These are phyloP conservation scores for Capsicum rhomboideum DNA, from an alignment of 257 asterid species.

Conservation along the genomic window DNA sequence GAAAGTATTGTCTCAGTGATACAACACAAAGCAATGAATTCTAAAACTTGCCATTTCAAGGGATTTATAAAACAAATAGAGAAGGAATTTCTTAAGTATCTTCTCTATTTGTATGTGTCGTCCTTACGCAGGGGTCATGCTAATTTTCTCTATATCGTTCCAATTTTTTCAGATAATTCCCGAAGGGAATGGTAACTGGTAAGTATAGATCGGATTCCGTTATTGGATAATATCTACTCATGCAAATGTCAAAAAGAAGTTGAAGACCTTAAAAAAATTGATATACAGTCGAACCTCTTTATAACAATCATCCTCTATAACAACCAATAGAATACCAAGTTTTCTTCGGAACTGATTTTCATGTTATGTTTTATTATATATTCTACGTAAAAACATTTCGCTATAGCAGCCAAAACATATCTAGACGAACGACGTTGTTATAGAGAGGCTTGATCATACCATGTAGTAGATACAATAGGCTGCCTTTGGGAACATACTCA, in stretches of 20 bases:
- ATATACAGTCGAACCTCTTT: background rate
- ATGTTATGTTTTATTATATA: background rate
- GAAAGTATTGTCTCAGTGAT: too few relatives aligned
- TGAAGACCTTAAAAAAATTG: background rate
- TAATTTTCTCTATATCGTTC: background rate
- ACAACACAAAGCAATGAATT: too few relatives aligned
- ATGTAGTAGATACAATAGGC: conserved; percentile 61
- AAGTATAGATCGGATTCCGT: background rate
- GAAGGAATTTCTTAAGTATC: too few relatives aligned
- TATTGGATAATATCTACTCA: background rate
- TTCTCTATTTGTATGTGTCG: background rate
- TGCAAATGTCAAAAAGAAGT: background rate
- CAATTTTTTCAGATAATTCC: background rate
- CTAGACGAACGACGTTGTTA: background rate
- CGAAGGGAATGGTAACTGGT: background rate
- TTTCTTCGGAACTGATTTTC: background rate
- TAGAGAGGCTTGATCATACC: conserved; percentile 30
- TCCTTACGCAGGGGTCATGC: background rate
- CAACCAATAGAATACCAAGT: background rate
- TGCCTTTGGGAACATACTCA: conserved; percentile 63
- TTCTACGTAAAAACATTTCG: background rate
- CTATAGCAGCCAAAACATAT: background rate
- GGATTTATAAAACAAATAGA: too few relatives aligned
- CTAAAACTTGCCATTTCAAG: too few relatives aligned
- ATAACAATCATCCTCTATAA: rapidly evolving